These are phyloP conservation scores for Ajuga chamaepitys DNA, from an alignment of 257 asterid species.

Conservation along the genomic window DNA sequence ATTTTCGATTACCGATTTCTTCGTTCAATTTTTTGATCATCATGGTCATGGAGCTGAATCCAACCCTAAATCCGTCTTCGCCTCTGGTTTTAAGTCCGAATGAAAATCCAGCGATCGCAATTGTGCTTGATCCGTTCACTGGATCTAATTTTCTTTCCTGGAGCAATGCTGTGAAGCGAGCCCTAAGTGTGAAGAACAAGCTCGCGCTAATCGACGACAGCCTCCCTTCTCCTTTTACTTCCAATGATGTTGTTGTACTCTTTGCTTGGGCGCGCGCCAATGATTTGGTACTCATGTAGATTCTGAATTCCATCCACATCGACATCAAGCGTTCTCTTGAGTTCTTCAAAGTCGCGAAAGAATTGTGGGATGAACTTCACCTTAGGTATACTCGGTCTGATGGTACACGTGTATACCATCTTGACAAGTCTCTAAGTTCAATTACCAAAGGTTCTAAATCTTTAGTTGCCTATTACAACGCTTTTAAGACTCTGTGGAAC, in stretches of 20 bases:
- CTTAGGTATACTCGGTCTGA: background rate
- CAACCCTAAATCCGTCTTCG: no score
- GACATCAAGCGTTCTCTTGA: no score
- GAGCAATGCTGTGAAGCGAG: background rate
- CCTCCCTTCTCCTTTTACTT: background rate
- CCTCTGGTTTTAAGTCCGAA: no score
- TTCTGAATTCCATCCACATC: background rate
- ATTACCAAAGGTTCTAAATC: no score
- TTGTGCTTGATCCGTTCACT: background rate
- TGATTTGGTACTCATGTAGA: background rate
- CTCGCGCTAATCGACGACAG: background rate
- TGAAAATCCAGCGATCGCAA: no score
- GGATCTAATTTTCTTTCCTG: background rate
- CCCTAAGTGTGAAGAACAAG: no score
- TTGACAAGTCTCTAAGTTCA: no score
- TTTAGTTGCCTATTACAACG: no score
- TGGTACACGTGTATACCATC: background rate
- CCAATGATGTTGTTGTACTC: background rate
- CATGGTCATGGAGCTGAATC: no score
- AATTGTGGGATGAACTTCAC: background rate
- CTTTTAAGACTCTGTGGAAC: no score
- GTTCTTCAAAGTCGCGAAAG: background rate
- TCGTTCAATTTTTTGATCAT: no score
- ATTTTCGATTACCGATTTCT: no score
- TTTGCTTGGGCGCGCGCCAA: background rate